Percentiles rank a stretch among this genome's conserved stretches.
Evolutionary conservation across 768 basidiomycete species (phyloP).

Genomic region (Podaxis sp.): DNA sequence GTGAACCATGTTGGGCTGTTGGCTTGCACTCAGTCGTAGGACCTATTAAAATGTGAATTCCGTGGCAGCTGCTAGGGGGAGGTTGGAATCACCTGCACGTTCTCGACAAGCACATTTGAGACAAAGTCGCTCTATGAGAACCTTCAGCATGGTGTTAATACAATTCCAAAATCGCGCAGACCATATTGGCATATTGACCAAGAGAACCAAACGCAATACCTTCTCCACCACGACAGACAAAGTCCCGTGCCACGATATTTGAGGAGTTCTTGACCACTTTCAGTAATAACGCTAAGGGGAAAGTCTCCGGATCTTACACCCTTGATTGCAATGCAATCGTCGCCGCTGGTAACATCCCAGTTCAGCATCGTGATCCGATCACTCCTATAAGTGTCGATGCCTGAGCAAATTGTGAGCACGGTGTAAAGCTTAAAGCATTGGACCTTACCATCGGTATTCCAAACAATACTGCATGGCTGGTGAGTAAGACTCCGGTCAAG

Average conservation of each 20-base stretch:
- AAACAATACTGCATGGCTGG: slow-evolving; percentile 41
- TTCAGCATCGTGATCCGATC: slow-evolving; percentile 47
- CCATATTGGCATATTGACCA: slow-evolving; percentile 55
- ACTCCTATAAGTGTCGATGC: slow-evolving; percentile 57
- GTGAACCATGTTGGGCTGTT: slow-evolving; percentile 57
- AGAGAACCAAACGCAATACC: slow-evolving; percentile 62
- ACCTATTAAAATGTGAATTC: slow-evolving; percentile 30
- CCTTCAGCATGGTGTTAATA: background rate
- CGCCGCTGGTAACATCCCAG: slow-evolving; percentile 64
- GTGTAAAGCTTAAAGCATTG: background rate
- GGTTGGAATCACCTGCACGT: slow-evolving; percentile 36
- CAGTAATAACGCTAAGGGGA: background rate
- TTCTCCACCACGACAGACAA: slow-evolving; percentile 58
- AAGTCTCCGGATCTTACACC: slow-evolving; percentile 38
- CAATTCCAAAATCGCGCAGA: slow-evolving; percentile 20
- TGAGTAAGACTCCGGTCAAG: background rate
- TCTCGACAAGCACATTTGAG: slow-evolving; percentile 47
- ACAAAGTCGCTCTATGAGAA: slow-evolving; percentile 49
- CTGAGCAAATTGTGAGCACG: slow-evolving; percentile 22
- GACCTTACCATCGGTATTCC: slow-evolving; percentile 57
- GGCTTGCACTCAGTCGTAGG: slow-evolving; percentile 42
- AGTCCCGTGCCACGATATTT: slow-evolving; percentile 45
- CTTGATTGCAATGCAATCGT: slow-evolving; percentile 66
- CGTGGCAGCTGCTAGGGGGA: background rate
- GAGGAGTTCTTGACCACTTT: slow-evolving; percentile 46